Base-by-base conservation (phyloP, 1,284 basidiomycete species). In the Prillingera fragicola region DNA sequence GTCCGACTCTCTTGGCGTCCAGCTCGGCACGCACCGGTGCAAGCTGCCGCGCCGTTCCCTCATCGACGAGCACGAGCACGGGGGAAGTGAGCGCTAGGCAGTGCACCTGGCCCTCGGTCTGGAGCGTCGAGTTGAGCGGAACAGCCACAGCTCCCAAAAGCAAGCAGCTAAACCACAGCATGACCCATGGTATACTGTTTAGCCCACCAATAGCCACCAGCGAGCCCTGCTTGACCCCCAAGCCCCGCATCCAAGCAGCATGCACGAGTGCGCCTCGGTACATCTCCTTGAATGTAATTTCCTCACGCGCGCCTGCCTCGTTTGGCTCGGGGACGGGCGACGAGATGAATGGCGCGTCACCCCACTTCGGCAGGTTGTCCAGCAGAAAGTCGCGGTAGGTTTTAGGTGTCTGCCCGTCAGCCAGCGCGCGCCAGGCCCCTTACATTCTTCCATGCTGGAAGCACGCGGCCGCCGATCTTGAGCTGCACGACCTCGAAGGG, bases 371-470 rank as follows among this genome's bases (percentile, higher is more conserved):
- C 22, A 60, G 35, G 5, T 38, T 47, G 22, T 34, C 38, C 12
- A 57, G 42, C 28, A 66, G 38, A 46, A 59, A 66, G 4, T 39
- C n/a, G 29, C 57, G 60, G 39, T 64, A 63, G 10, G 59, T 59
- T 13, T 34, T 35, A 0, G 62, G 60, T 13, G 58, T 52, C 62
- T 64, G 37, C 10, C 36, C 29, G 3, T 33, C 26, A 13, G 18
- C 26, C 15, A 50, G 28, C 6, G 17, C 17, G 25, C 39, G 39
- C 26, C 45, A 42, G 8, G 38, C 37, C 12, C 14, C 59, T 35
- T 31, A 65, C 64, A 51, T 61, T 50, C 48, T 63, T 65, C 63
- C 63, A 67, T 14, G 50, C 51, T n/a, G 55, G 47, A 9, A 56
- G 40, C 15, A 27, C 22, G n/a, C 52, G 42, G 23, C 61, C 65